These are phyloP conservation scores for Pleurotus citrinopileatus DNA, from an alignment of 768 basidiomycete genomes.

Conservation along the genomic window DNA sequence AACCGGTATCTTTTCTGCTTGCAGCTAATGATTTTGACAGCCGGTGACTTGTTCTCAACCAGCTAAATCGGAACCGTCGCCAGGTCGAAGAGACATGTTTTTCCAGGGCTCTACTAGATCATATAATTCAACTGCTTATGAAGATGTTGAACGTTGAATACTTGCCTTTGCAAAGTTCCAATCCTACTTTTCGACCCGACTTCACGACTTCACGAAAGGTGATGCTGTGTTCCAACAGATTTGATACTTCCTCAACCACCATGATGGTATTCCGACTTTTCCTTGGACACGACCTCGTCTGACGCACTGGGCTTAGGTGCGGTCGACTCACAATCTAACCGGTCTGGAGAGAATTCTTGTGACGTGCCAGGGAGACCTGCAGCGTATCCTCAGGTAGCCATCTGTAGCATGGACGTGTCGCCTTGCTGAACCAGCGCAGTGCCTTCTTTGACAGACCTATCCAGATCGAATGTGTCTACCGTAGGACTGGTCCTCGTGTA, in stretches of 20 bases:
- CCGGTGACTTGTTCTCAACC: too few relatives aligned
- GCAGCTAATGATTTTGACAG: too few relatives aligned
- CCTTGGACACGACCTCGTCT: neutral
- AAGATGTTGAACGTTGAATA: too few relatives aligned
- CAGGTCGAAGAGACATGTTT: too few relatives aligned
- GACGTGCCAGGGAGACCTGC: slow-evolving; percentile 67
- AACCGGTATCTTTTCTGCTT: too few relatives aligned
- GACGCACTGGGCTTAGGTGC: slow-evolving; percentile 31
- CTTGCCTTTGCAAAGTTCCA: too few relatives aligned
- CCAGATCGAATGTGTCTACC: slow-evolving; percentile 30
- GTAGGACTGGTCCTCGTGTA: slow-evolving; percentile 48
- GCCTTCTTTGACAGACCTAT: slow-evolving; percentile 65
- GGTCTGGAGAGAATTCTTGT: slow-evolving; percentile 68
- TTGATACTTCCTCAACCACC: neutral
- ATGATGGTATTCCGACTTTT: neutral
- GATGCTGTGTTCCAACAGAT: neutral
- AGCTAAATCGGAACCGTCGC: too few relatives aligned
- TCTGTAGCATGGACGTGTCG: too few relatives aligned
- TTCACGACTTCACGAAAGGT: too few relatives aligned
- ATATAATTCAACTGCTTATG: too few relatives aligned
- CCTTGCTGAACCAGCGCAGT: slow-evolving; percentile 28
- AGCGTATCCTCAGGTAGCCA: slow-evolving; percentile 65
- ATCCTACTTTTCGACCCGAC: too few relatives aligned
- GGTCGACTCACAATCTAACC: slow-evolving; percentile 48
- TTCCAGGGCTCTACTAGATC: too few relatives aligned